Percentiles rank a stretch among this genome's conserved stretches.
Evolutionary conservation across 208 protist species (phyloP).

Genomic region (Trypanosoma boissoni): DNA sequence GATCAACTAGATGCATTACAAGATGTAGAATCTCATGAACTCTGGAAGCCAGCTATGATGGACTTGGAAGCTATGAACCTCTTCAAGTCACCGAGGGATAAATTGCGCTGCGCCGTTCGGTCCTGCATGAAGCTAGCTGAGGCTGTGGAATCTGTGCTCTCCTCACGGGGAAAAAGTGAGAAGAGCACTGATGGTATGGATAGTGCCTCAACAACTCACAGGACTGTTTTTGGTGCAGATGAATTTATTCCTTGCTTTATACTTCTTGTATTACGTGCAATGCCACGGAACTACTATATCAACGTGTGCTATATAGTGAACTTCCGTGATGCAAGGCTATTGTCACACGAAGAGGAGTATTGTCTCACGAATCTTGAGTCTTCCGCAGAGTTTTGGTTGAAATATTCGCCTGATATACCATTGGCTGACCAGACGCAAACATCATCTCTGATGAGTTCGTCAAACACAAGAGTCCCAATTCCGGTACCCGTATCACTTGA

Average conservation of each 20-base stretch:
- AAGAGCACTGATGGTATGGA: conserved; percentile 1
- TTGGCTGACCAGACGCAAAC: too few relatives aligned
- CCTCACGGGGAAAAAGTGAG: neutral
- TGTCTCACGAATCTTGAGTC: conserved; percentile 68
- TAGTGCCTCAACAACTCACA: neutral
- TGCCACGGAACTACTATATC: conserved; percentile 60
- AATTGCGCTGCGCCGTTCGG: conserved; percentile 69
- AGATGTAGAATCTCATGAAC: conserved; percentile 59
- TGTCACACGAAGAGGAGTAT: conserved; percentile 66
- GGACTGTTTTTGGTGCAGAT: conserved; percentile 62
- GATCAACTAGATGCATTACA: conserved; percentile 53
- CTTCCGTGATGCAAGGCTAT: conserved; percentile 38
- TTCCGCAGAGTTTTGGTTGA: conserved; percentile 62
- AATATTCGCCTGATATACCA: too few relatives aligned
- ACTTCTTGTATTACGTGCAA: conserved; percentile 65
- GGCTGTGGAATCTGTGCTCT: conserved; percentile 41
- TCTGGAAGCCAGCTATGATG: conserved; percentile 81
- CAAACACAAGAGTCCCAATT: too few relatives aligned
- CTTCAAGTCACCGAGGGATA: conserved; percentile 78
- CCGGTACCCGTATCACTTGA: too few relatives aligned
- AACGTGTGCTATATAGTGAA: conserved; percentile 71
- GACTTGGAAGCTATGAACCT: conserved; percentile 86
- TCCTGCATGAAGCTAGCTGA: conserved; percentile 54
- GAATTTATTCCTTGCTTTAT: conserved; percentile 84
- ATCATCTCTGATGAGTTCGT: too few relatives aligned